Conservation (phyloP, 2,329 filamentous ascomycete genomes). For the Grosmannia clavigera region DNA sequence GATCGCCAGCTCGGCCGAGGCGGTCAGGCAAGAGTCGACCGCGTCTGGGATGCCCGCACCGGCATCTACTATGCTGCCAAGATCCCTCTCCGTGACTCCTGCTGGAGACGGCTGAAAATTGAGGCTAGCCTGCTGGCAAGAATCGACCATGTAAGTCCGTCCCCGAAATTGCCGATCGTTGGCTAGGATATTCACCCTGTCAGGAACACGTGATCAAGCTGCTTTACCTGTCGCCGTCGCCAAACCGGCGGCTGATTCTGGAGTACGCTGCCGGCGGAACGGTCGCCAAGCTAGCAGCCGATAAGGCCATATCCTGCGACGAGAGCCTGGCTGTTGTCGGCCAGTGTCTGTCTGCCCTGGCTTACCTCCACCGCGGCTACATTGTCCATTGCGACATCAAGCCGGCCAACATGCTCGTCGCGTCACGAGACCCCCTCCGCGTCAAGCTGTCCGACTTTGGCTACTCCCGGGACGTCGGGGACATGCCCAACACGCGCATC, state of each 20-base stretch:
- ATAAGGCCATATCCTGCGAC: not conserved
- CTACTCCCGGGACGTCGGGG: not conserved
- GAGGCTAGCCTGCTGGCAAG: not conserved
- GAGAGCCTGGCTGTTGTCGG: slow-evolving; percentile 3
- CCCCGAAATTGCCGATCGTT: not conserved
- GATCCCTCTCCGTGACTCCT: not conserved
- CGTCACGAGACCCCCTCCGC: slow-evolving; percentile 16
- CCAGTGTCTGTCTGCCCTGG: not conserved
- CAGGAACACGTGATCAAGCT: not conserved
- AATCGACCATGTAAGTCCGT: not conserved
- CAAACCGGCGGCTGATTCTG: not conserved
- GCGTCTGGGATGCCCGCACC: not conserved
- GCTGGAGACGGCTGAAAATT: not conserved
- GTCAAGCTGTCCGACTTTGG: slow-evolving; percentile 3
- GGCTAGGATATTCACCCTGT: no score
- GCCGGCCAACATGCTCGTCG: slow-evolving; percentile 27
- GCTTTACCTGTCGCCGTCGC: not conserved
- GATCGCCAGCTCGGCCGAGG: not conserved
- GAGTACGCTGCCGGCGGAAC: slow-evolving; percentile 1
- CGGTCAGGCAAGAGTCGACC: not conserved
- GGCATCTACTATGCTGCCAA: not conserved
- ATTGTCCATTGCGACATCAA: slow-evolving; percentile 47
- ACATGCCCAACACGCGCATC: not conserved
- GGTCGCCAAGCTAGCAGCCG: not conserved
- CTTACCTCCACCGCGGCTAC: slow-evolving; percentile 1